Conservation (phyloP, 1,284 basidiomycete species). For the Lentinula novae-zelandiae region DNA sequence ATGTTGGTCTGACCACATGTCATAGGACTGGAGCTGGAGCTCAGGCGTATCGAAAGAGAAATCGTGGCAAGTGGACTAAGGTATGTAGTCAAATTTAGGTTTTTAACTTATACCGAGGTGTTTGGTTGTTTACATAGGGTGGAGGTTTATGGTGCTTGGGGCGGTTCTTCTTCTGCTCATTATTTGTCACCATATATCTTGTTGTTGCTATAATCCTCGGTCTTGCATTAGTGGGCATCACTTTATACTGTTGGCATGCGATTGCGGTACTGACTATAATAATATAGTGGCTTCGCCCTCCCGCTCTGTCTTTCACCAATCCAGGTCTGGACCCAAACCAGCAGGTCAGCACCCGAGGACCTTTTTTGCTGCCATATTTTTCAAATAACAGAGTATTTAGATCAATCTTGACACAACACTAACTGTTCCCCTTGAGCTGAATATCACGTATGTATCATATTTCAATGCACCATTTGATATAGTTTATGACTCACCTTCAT, state of each 20-base stretch:
- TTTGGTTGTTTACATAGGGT: not conserved
- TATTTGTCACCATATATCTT: not conserved
- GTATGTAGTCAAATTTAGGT: not conserved
- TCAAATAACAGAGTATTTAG: not conserved
- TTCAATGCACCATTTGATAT: not conserved
- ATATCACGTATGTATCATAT: not conserved
- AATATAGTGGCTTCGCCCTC: not conserved
- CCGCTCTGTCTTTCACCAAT: not conserved
- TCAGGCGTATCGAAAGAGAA: not conserved
- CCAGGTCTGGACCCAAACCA: not conserved
- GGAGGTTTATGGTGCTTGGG: not conserved
- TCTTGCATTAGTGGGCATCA: not conserved
- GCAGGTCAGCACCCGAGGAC: not conserved
- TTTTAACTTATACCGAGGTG: not conserved
- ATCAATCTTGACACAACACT: not conserved
- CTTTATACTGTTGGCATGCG: not conserved
- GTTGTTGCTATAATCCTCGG: not conserved
- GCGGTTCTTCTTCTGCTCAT: constrained; percentile 5
- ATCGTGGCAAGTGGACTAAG: not conserved
- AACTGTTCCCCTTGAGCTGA: not conserved
- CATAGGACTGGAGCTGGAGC: not conserved
- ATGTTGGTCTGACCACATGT: not conserved
- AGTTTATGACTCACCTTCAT: not conserved
- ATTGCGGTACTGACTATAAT: not conserved
- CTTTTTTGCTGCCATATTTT: not conserved